Conservation (phyloP, 306 rosid genomes). For the Inga oerstediana region DNA sequence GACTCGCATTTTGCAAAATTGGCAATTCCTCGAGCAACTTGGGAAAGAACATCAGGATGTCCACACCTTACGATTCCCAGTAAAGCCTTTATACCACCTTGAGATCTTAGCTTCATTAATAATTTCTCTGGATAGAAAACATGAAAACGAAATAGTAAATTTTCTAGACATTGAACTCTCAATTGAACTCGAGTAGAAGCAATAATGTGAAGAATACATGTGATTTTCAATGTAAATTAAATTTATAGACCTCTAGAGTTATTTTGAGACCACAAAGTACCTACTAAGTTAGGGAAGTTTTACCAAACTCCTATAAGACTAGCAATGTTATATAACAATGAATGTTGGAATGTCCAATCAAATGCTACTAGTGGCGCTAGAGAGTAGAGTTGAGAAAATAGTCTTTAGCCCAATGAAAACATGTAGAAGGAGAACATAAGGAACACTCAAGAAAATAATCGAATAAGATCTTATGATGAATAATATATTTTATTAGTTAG, state of each 20-base stretch:
- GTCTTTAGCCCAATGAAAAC: not conserved
- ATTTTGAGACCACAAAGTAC: not conserved
- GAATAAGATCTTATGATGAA: not conserved
- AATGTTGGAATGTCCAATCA: not conserved
- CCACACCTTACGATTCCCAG: conserved; percentile 96
- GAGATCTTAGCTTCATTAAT: conserved; percentile 77
- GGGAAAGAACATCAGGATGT: conserved; percentile 97
- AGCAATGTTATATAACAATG: not conserved
- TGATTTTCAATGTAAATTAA: conserved; percentile 5
- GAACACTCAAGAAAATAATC: not conserved
- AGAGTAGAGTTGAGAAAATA: not conserved
- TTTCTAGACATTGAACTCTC: conserved; percentile 12
- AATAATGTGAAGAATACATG: conserved; percentile 3
- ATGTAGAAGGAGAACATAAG: not conserved
- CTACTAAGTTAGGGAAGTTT: not conserved
- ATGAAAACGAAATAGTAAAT: conserved; percentile 10
- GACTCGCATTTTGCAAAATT: conserved; percentile 99
- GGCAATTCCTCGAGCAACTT: conserved; percentile 96
- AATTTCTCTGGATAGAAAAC: conserved; percentile 66
- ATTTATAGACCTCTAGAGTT: not conserved
- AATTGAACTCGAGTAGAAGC: not conserved
- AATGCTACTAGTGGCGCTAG: not conserved
- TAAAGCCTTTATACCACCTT: conserved; percentile 95
- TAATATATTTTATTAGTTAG: not conserved
- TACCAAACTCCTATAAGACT: not conserved